Evolutionary conservation across 352 stramenopile species (phyloP), one percentile per base, ranked within the genome.

Genomic region (Phytophthora melonis): DNA sequence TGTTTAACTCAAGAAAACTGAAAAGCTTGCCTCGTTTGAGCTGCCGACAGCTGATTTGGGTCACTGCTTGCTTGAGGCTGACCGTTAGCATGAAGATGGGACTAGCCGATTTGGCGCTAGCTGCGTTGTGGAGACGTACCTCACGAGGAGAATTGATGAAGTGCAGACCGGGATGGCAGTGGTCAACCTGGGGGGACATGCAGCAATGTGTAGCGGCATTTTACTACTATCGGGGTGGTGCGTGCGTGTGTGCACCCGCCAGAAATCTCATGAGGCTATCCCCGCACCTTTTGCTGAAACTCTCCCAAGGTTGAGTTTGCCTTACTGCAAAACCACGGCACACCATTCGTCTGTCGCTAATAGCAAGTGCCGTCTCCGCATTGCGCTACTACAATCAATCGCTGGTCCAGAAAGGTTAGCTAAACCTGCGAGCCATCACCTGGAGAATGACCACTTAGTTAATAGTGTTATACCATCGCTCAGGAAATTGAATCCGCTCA

Each of bases 31-130:
- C 45, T 53, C 45, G 45, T 53, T 25, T 25, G 45, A 53, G 7
- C 18, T 53, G 45, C 45, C 45, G 45, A 27, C 45, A 53, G 45
- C 45, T 53, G 45, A 53, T 53, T 53, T 53, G 41, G 41, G 41
- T 43, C 36, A 43, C 36, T 43, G n/a, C 36, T 11, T 43, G 11
- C 34, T 43, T 43, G 11, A 34, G 30, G 30, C 0, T 34, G 30
- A 9, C 10, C 30, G 30, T 34, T 34, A 34, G 30, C 30, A 34
- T 34, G 30, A 34, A 34, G 30, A 34, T 34, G 10, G 30, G 30
- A 34, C 10, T 8, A 34, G 30, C 30, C 36, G 14, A 13, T 43
- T 43, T 16, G 36, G 36, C 36, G 4, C 36, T 34, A 34, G 36
- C 9, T 16, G 13, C 36, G 13, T 43, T 43, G 36, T 16, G 9